Evolutionary conservation across 1,139 yeast species (phyloP), one percentile per base, ranked within the genome.

Genomic region (Geotrichum carabidarum): DNA sequence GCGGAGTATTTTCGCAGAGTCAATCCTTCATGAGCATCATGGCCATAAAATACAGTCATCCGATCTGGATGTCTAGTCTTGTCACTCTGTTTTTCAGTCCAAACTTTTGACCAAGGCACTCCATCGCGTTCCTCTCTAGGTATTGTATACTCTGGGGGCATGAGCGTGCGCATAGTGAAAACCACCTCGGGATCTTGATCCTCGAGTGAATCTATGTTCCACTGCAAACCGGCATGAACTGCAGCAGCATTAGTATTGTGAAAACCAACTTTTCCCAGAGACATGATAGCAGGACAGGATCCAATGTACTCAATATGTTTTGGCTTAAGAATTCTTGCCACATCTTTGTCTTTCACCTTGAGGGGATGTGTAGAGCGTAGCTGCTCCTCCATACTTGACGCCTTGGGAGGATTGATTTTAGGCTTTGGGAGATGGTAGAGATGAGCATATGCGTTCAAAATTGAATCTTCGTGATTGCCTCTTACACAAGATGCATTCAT

Each of bases 381-480:
- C 14, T 15, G 30, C 18, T 22, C 5, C 27, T 22, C 5, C 27
- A 3, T 22, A 5, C 5, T 5, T 22, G 27, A 22, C 5, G 15
- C n/a, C 11, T 38, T 18, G 5, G 44, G 38, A 8, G 55, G 50
- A 18, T 43, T 65, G 34, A 68, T 65, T 46, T 60, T 59, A 31
- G 71, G 74, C 4, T 51, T 57, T 6, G 65, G 70, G 44, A 83
- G 69, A 4, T 78, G 76, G 63, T 82, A 88, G 63, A 76, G 78
- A 49, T 73, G 74, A 1, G 86, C 80, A 64, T 86, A 86, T 63
- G 82, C 71, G 54, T 79, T 76, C 59, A 86, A 64, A 15, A 84
- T 78, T 59, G 80, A 81, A 62, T 83, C 77, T 67, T 91, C 98
- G 68, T 91, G 96, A 72, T 91, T 91, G 0, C 98, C 98, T 59